Evolutionary conservation across 2,329 filamentous ascomycete species (phyloP).

Genomic region (Stachybotrys echinatus): DNA sequence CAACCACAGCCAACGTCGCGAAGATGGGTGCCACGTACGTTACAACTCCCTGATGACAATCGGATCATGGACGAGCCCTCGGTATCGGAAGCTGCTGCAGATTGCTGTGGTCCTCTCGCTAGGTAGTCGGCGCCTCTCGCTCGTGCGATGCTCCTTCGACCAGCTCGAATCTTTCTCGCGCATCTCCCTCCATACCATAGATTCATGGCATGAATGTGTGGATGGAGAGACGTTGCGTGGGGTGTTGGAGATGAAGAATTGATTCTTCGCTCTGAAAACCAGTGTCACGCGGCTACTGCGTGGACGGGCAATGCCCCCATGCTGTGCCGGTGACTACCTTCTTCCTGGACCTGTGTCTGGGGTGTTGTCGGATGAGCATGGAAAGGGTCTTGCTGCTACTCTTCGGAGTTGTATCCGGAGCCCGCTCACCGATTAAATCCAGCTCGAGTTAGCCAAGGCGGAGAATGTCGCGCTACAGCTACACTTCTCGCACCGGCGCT

Average conservation of each 20-base stretch:
- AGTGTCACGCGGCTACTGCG: conserved; percentile 51
- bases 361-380: conserved; percentile 74
- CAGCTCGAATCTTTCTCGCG: conserved; percentile 76
- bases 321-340: conserved; percentile 25
- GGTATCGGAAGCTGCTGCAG: conserved; percentile 50
- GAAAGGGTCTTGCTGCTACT: conserved; percentile 3
- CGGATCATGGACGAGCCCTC: conserved; percentile 23
- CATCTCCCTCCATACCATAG: conserved; percentile 52
- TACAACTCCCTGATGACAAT: conserved; percentile 32
- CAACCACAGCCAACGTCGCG: conserved; percentile 30
- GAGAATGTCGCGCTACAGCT: conserved; percentile 89
- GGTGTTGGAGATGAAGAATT: conserved; percentile 75
- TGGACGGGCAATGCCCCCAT: conserved; percentile 20
- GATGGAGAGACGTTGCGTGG: conserved; percentile 55
- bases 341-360: conserved; percentile 38
- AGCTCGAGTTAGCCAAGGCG: conserved; percentile 80
- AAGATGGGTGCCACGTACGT: conserved; percentile 51
- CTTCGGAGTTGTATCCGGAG: conserved; percentile 3
- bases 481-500: conserved; percentile 91
- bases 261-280: conserved; percentile 67
- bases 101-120: conserved; percentile 86
- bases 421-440: conserved; percentile 71
- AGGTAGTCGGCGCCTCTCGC: conserved; percentile 43
- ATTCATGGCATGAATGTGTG: conserved; percentile 39
- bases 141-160: conserved; percentile 33